Conservation (phyloP, 1,139 yeast species). For the Kodamaea sp. region DNA sequence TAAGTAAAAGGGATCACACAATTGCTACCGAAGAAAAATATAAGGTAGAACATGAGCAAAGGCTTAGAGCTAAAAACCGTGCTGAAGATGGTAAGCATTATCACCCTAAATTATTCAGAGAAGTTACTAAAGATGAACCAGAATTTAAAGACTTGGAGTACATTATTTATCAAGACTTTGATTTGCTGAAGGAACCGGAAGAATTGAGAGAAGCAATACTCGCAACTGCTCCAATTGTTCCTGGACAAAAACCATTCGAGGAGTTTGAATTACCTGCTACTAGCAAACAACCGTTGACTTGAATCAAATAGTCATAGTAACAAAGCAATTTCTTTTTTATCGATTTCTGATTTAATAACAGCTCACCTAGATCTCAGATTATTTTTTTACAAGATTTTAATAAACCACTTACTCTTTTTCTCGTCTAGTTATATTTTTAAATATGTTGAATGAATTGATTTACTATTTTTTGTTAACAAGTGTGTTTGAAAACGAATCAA, state of each 20-base stretch:
- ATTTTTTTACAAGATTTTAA: no score
- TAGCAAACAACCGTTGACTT: slow-evolving; percentile 30
- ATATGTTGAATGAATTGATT: no score
- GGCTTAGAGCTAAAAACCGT: slow-evolving; percentile 69
- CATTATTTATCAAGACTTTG: slow-evolving; percentile 55
- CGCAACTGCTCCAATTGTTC: slow-evolving; percentile 68
- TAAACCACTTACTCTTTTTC: no score
- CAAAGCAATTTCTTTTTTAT: no score
- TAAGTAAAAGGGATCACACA: slow-evolving; percentile 70
- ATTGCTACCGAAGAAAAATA: slow-evolving; percentile 85
- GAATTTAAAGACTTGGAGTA: slow-evolving; percentile 53
- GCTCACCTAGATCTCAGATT: no score
- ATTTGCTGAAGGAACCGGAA: slow-evolving; percentile 42
- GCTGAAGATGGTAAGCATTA: slow-evolving; percentile 75
- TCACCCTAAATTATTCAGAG: slow-evolving; percentile 71
- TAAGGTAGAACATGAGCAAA: slow-evolving; percentile 79
- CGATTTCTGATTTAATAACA: no score
- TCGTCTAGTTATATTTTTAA: no score
- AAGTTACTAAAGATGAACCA: slow-evolving; percentile 18
- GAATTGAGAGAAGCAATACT: slow-evolving; percentile 52
- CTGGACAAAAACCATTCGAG: slow-evolving; percentile 66
- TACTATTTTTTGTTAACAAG: no score
- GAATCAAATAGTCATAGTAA: neutral
- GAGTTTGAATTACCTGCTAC: slow-evolving; percentile 67
- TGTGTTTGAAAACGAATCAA: no score